These are phyloP conservation scores for Sutorius eximius DNA, from an alignment of 1,284 basidiomycete genomes.

Conservation along the genomic window DNA sequence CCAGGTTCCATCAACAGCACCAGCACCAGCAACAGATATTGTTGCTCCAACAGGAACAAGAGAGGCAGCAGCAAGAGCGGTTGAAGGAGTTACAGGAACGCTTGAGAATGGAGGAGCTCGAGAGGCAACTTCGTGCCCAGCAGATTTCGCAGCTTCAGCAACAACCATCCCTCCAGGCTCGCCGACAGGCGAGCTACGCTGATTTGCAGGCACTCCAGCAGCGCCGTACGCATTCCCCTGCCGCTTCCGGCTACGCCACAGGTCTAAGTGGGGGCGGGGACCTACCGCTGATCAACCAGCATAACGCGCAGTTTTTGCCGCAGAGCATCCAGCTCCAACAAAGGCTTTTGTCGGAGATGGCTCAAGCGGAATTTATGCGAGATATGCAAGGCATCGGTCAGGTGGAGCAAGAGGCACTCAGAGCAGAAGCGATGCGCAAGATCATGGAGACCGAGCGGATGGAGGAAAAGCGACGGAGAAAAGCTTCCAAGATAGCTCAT, in stretches of 20 bases:
- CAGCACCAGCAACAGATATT: constrained; percentile 67
- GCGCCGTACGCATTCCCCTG: constrained; percentile 52
- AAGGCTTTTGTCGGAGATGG: constrained; percentile 67
- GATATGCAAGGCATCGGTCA: constrained; percentile 58
- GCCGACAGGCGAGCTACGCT: constrained; percentile 37
- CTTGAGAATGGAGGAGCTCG: constrained; percentile 58
- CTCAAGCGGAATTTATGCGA: constrained; percentile 64
- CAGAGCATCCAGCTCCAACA: constrained; percentile 73
- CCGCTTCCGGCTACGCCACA: constrained; percentile 34
- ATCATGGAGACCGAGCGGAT: constrained; percentile 84
- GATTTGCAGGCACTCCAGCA: constrained; percentile 34
- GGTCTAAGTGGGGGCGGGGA: constrained; percentile 19
- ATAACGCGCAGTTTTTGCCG: constrained; percentile 50
- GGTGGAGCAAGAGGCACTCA: constrained; percentile 67
- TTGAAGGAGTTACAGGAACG: constrained; percentile 59
- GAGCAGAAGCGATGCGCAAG: constrained; percentile 78
- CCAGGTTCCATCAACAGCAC: constrained; percentile 66
- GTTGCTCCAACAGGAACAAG: constrained; percentile 59
- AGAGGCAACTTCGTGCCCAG: constrained; percentile 54
- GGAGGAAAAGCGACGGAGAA: constrained; percentile 79
- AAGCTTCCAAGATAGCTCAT: constrained; percentile 81
- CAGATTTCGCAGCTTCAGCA: constrained; percentile 52
- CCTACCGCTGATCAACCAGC: constrained; percentile 41
- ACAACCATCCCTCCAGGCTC: constrained; percentile 43
- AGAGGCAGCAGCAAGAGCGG: constrained; percentile 45